phyloP scores from a whole-genome alignment of 805 yeast species.

The Zygoascus tannicola region DNA sequence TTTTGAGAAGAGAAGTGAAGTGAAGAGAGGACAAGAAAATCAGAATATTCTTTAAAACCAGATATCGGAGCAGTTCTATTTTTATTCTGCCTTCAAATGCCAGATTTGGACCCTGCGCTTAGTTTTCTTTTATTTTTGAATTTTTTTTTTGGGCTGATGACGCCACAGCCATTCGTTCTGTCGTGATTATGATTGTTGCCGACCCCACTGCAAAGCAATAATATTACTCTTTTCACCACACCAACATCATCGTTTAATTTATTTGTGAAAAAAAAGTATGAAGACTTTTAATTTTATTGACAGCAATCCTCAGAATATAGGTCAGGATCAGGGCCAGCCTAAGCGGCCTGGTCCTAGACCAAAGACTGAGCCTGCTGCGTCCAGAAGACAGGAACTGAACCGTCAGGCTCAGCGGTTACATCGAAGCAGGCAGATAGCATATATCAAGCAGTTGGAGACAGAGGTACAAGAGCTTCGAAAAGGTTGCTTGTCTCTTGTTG shows the following conservation, averaged over 20 bases:
- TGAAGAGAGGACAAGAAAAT: too few relatives aligned
- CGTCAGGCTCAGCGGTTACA: conserved; percentile 7
- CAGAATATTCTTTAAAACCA: too few relatives aligned
- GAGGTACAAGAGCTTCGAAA: conserved; percentile 6
- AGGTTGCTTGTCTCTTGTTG: background rate
- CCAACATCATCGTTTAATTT: background rate
- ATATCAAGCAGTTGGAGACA: conserved; percentile 3
- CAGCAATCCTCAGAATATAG: background rate
- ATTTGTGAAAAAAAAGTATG: background rate
- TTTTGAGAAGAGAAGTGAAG: too few relatives aligned
- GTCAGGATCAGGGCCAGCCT: background rate
- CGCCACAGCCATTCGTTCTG: too few relatives aligned
- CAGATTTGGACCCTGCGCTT: too few relatives aligned
- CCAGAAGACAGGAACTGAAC: conserved; percentile 2
- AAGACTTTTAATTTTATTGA: background rate
- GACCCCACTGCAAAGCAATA: too few relatives aligned
- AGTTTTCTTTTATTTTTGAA: too few relatives aligned
- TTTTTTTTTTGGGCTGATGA: too few relatives aligned
- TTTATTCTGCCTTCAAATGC: too few relatives aligned
- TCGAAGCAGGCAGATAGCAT: conserved; percentile 4
- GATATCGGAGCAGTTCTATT: too few relatives aligned
- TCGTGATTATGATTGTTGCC: too few relatives aligned
- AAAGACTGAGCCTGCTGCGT: background rate
- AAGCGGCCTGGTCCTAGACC: conserved; percentile 6
- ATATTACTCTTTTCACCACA: background rate